Conservation (phyloP, 495 filamentous ascomycete genomes). For the Aspergillus kassunensis region DNA sequence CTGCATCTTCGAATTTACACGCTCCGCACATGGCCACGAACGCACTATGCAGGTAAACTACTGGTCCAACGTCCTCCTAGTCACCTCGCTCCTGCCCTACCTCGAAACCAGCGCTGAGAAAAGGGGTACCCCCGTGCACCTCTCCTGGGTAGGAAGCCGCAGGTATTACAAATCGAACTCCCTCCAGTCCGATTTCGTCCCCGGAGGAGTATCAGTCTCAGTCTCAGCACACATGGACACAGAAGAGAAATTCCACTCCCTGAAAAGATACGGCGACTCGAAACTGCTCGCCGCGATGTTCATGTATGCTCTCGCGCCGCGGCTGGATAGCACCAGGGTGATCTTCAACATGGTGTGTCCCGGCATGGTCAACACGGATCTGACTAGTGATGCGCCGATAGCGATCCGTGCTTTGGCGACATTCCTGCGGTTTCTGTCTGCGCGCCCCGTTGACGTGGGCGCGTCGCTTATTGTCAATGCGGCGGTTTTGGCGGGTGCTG, state of each 20-base stretch:
- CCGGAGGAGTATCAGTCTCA: slow-evolving; percentile 11
- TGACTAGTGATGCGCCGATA: neutral
- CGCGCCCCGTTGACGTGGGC: neutral
- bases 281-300: slow-evolving; percentile 32
- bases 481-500: neutral
- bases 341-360: neutral
- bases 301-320: slow-evolving; percentile 25
- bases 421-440: neutral
- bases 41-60: slow-evolving; percentile 31
- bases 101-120: slow-evolving; percentile 22
- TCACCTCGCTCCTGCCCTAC: slow-evolving; percentile 28
- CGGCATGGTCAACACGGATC: neutral
- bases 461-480: neutral
- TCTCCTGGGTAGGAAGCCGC: slow-evolving; percentile 33
- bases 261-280: slow-evolving; percentile 24
- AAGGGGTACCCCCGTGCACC: slow-evolving; percentile 18
- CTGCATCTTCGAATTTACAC: slow-evolving; percentile 12
- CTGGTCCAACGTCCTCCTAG: slow-evolving; percentile 29
- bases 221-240: slow-evolving; percentile 25
- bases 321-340: slow-evolving; percentile 5
- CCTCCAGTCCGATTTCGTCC: slow-evolving; percentile 9
- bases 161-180: slow-evolving; percentile 10
- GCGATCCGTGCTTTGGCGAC: neutral
- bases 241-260: slow-evolving; percentile 13
- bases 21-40: slow-evolving; percentile 29